Evolutionary conservation across 1,284 basidiomycete species (phyloP).

Genomic region (Rhodotorula sp.): DNA sequence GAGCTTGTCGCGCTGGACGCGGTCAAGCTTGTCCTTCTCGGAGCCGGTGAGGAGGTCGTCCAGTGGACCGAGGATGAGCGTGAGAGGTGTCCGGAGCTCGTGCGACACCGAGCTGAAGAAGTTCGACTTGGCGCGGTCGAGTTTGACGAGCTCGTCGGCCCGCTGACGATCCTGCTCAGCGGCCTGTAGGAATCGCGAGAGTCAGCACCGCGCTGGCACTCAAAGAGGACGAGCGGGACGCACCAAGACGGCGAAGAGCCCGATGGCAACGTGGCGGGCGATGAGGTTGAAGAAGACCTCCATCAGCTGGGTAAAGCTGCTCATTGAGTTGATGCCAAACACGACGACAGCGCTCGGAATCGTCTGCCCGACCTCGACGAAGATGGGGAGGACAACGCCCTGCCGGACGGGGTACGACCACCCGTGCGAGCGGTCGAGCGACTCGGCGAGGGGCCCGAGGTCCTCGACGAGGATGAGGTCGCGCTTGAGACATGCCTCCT

Average conservation of each 20-base stretch:
- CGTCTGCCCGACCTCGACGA: constrained; percentile 49
- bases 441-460: constrained; percentile 23
- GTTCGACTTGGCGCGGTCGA: constrained; percentile 53
- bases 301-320: constrained; percentile 23
- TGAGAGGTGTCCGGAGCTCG: constrained; percentile 54
- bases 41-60: constrained; percentile 43
- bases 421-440: constrained; percentile 38
- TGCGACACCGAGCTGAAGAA: constrained; percentile 50
- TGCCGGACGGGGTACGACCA: constrained; percentile 52
- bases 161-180: constrained; percentile 51
- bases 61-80: constrained; percentile 49
- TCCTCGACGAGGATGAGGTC: constrained; percentile 36
- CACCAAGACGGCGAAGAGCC: constrained; percentile 31
- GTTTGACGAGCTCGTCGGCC: constrained; percentile 52
- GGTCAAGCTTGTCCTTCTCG: constrained; percentile 42
- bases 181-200: constrained; percentile 1
- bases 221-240: background rate
- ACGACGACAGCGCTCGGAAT: constrained; percentile 51
- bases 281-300: constrained; percentile 34
- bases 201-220: no score
- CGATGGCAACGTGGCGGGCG: constrained; percentile 34
- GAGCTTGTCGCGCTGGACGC: constrained; percentile 49
- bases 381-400: constrained; percentile 53
- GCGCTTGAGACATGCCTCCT: constrained; percentile 32
- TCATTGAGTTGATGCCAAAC: constrained; percentile 52